Conservation (phyloP, 768 basidiomycete genomes). For the Tricholoma furcatifolium region DNA sequence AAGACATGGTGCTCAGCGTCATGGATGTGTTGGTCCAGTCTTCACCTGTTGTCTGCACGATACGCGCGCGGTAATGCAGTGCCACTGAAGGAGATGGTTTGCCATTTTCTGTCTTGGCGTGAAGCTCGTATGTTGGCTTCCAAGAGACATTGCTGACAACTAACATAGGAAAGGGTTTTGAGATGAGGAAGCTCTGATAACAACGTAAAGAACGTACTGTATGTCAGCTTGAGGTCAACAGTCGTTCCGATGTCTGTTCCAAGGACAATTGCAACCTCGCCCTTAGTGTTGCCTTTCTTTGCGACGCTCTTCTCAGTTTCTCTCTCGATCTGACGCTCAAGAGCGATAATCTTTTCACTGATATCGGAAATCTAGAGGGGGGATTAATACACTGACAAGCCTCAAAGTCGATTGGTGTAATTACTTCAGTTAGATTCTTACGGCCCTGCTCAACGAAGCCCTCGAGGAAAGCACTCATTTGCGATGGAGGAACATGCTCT, state of each 20-base stretch:
- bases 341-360: conserved; percentile 38
- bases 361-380: conserved; percentile 27
- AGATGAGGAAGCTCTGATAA: neutral
- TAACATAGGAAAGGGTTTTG: conserved; percentile 15
- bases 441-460: conserved; percentile 37
- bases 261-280: conserved; percentile 43
- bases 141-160: conserved; percentile 53
- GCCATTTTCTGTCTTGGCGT: conserved; percentile 46
- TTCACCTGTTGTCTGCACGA: conserved; percentile 58
- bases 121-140: conserved; percentile 58
- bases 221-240: conserved; percentile 49
- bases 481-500: conserved; percentile 36
- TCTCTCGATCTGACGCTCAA: conserved; percentile 38
- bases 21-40: conserved; percentile 53
- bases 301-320: conserved; percentile 28
- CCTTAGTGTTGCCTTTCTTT: conserved; percentile 33
- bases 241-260: conserved; percentile 32
- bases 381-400: neutral
- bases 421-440: conserved; percentile 31
- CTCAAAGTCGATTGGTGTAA: neutral
- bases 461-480: conserved; percentile 42
- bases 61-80: conserved; percentile 54
- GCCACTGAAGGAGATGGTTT: conserved; percentile 42
- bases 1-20: conserved; percentile 50
- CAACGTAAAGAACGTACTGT: conserved; percentile 36